phyloP scores from a whole-genome alignment of 1,284 basidiomycete species.

The Mycosarcoma mackinlayi region DNA sequence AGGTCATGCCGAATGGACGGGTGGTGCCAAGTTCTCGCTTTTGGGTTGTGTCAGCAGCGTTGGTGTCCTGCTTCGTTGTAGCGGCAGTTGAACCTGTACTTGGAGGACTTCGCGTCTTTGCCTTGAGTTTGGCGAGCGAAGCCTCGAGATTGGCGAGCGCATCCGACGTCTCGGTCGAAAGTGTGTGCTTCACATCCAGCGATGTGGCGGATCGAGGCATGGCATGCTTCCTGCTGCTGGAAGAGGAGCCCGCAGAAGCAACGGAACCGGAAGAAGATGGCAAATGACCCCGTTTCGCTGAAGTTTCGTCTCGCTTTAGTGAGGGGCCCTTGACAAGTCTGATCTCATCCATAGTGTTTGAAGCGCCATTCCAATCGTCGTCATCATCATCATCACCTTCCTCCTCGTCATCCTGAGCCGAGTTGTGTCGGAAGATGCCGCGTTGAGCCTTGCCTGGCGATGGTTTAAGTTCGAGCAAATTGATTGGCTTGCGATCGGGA shows the following conservation, averaged over 20 bases:
- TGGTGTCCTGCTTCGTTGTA: slow-evolving; percentile 10
- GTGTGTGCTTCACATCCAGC: slow-evolving; percentile 29
- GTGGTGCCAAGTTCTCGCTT: slow-evolving; percentile 24
- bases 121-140: slow-evolving; percentile 39
- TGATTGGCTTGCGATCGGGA: slow-evolving; percentile 49
- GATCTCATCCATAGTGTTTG: slow-evolving; percentile 31
- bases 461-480: slow-evolving; percentile 46
- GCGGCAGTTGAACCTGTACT: not conserved
- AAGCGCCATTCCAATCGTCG: slow-evolving; percentile 11
- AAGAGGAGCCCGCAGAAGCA: slow-evolving; percentile 1
- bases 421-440: slow-evolving; percentile 49
- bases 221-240: slow-evolving; percentile 5
- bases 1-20: slow-evolving; percentile 9
- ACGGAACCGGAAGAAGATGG: slow-evolving; percentile 10
- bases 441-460: slow-evolving; percentile 51
- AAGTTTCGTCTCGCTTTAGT: not conserved
- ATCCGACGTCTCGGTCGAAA: slow-evolving; percentile 46
- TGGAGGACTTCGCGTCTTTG: slow-evolving; percentile 21
- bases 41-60: slow-evolving; percentile 1
- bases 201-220: slow-evolving; percentile 12
- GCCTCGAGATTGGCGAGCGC: slow-evolving; percentile 51
- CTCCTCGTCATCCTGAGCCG: slow-evolving; percentile 17
- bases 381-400: slow-evolving; percentile 29
- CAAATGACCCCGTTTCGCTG: not conserved
- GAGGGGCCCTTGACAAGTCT: slow-evolving; percentile 30